Evolutionary conservation across 2,329 filamentous ascomycete species (phyloP).

Genomic region (Aschersonia sp.): DNA sequence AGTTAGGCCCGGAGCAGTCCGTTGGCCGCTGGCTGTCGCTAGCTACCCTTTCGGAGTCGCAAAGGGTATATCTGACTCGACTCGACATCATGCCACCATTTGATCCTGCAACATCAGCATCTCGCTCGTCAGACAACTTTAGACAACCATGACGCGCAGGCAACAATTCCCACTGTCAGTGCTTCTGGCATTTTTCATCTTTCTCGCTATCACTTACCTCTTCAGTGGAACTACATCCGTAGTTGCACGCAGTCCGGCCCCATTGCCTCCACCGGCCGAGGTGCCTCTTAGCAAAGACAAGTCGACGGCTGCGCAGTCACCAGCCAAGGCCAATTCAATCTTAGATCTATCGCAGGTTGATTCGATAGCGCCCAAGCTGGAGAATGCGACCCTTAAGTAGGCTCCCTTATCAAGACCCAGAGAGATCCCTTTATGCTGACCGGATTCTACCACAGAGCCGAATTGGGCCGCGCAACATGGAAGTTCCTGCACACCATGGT

Average conservation of each 20-base stretch:
- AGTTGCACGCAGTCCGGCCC: not conserved
- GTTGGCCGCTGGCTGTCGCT: too few relatives aligned
- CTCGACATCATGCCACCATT: not conserved
- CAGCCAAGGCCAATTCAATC: conserved; percentile 16
- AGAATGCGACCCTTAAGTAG: conserved; percentile 69
- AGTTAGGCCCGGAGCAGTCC: too few relatives aligned
- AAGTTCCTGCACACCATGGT: conserved; percentile 59
- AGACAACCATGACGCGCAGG: conserved; percentile 31
- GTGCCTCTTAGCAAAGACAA: not conserved
- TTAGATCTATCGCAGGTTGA: conserved; percentile 46
- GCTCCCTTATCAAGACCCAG: conserved; percentile 6
- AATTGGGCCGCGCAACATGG: conserved; percentile 55
- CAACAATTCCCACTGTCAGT: conserved; percentile 38
- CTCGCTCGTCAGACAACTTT: not conserved
- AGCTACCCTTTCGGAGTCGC: too few relatives aligned
- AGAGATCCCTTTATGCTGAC: conserved; percentile 3
- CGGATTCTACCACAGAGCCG: conserved; percentile 27
- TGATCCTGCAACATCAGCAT: not conserved
- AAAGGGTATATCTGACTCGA: not conserved
- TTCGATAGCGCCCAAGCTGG: conserved; percentile 66
- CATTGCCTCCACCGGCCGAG: not conserved
- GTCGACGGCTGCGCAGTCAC: not conserved
- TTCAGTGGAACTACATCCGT: conserved; percentile 17
- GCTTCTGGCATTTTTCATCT: conserved; percentile 37
- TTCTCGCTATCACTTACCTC: conserved; percentile 44